Percentiles rank a stretch among this genome's conserved stretches.
phyloP scores from a whole-genome alignment of 179 eudicot species.

The Carnegiea gigantea region DNA sequence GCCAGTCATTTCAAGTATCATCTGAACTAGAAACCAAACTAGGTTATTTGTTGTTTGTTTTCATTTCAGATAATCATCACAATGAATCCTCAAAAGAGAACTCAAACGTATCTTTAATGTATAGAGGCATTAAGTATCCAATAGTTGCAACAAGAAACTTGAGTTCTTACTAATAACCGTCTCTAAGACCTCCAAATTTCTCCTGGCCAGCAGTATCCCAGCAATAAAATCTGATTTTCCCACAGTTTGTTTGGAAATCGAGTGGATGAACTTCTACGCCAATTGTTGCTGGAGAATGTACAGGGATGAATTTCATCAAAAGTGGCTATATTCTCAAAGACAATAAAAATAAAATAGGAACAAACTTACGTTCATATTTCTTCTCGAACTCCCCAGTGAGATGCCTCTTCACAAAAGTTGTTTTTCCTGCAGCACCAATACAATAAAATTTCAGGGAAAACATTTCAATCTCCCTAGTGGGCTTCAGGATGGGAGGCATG shows the following conservation, averaged over 20 bases:
- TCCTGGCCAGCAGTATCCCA: conserved; percentile 2
- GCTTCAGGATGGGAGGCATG: background rate
- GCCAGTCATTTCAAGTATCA: too few relatives aligned
- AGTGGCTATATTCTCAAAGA: background rate
- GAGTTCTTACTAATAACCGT: background rate
- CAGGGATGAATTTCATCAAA: background rate
- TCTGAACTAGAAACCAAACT: too few relatives aligned
- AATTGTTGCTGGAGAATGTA: background rate
- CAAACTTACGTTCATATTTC: background rate
- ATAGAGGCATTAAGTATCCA: background rate
- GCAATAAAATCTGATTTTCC: background rate
- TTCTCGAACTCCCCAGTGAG: background rate
- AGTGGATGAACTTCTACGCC: background rate
- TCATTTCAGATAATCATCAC: background rate
- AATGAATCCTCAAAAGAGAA: background rate
- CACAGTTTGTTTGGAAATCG: background rate
- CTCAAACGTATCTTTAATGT: background rate
- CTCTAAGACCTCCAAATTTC: background rate
- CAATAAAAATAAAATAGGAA: too few relatives aligned
- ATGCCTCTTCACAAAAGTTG: background rate
- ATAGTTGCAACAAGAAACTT: background rate
- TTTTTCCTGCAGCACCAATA: background rate
- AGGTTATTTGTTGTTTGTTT: too few relatives aligned
- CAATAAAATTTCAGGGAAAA: background rate
- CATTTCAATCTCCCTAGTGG: background rate